These are phyloP conservation scores for Pseudocercospora macadamiae DNA, from an alignment of 2,329 filamentous ascomycete genomes.

Conservation along the genomic window DNA sequence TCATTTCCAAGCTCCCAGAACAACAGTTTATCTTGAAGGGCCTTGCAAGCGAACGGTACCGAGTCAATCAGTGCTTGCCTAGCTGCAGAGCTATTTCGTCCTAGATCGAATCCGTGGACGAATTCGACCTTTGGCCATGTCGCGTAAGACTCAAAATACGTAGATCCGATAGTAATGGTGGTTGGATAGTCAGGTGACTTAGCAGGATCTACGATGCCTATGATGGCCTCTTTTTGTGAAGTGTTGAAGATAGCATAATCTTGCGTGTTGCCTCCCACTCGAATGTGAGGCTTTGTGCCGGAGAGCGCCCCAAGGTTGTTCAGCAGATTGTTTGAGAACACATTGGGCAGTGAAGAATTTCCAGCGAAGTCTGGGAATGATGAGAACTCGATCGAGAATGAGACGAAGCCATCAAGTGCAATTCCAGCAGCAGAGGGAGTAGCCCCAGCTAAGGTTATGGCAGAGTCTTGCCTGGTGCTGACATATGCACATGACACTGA, in stretches of 20 bases:
- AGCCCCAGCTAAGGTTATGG: constrained; percentile 53
- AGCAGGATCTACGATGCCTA: constrained; percentile 56
- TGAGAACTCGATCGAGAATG: constrained; percentile 57
- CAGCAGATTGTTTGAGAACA: constrained; percentile 63
- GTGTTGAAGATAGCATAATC: constrained; percentile 65
- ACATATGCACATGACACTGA: background rate
- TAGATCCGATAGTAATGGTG: constrained; percentile 62
- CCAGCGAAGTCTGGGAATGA: constrained; percentile 59
- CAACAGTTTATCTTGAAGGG: constrained; percentile 55
- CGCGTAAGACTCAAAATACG: constrained; percentile 65
- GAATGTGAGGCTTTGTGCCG: constrained; percentile 62
- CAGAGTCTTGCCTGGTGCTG: background rate
- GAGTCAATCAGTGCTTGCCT: constrained; percentile 58
- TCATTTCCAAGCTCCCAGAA: constrained; percentile 69
- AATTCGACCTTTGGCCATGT: constrained; percentile 61
- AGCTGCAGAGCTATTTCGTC: constrained; percentile 55
- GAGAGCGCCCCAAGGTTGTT: constrained; percentile 58
- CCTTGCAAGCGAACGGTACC: constrained; percentile 60
- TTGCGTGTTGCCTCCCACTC: constrained; percentile 69
- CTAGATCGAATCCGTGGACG: constrained; percentile 65
- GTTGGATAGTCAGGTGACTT: constrained; percentile 63
- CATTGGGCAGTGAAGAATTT: constrained; percentile 59
- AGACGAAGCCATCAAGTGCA: constrained; percentile 52
- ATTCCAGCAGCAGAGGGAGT: constrained; percentile 34
- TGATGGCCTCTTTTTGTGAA: constrained; percentile 53